Conservation (phyloP, 441 rosid genomes). For the Populus hybrid region DNA sequence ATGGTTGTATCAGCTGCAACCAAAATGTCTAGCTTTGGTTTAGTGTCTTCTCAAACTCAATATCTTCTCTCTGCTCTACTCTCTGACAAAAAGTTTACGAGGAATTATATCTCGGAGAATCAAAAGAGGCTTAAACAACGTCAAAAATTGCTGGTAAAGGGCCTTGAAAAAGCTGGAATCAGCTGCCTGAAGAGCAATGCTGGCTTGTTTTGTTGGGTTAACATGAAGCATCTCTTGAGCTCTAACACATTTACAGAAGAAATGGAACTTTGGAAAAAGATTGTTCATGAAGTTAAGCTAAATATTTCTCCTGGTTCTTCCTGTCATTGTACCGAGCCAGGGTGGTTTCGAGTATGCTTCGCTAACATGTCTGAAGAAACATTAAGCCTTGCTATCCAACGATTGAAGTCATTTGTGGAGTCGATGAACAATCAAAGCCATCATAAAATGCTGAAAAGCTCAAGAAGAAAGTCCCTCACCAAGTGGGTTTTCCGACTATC, state of each 20-base stretch:
- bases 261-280: slow-evolving; percentile 81
- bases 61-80: slow-evolving; percentile 74
- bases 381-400: slow-evolving; percentile 55
- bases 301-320: slow-evolving; percentile 93
- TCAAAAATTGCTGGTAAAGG: slow-evolving; percentile 58
- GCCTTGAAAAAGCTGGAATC: slow-evolving; percentile 68
- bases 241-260: slow-evolving; percentile 79
- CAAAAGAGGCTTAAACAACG: slow-evolving; percentile 57
- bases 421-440: slow-evolving; percentile 36
- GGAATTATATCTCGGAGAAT: slow-evolving; percentile 63
- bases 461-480: slow-evolving; percentile 50
- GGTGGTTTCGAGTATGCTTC: slow-evolving; percentile 94
- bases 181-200: slow-evolving; percentile 71
- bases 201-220: slow-evolving; percentile 90
- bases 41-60: slow-evolving; percentile 92
- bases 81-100: slow-evolving; percentile 79
- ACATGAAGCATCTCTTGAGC: slow-evolving; percentile 77
- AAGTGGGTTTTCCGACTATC: slow-evolving; percentile 92
- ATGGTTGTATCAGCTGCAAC: slow-evolving; percentile 78
- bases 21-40: slow-evolving; percentile 97
- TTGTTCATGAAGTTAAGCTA: slow-evolving; percentile 74
- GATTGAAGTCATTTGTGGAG: slow-evolving; percentile 62
- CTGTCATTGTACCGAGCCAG: slow-evolving; percentile 89
- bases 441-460: slow-evolving; percentile 38
- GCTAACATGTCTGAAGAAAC: slow-evolving; percentile 90